Base-by-base conservation (phyloP, 1,284 basidiomycete genomes). In the Ganoderma resinaceum region DNA sequence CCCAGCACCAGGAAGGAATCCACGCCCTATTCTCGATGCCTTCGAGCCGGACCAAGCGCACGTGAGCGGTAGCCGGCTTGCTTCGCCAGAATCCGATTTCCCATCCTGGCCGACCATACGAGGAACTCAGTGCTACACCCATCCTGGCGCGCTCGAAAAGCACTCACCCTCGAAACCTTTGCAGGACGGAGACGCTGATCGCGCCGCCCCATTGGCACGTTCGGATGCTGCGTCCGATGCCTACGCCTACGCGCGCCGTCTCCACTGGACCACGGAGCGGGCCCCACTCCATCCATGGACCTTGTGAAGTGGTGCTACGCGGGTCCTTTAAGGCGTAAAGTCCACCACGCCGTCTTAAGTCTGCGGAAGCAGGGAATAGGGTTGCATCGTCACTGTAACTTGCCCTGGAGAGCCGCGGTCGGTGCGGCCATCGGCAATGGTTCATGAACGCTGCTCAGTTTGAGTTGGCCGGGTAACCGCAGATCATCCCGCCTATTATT, bases 121-220 rank as follows among this genome's bases (percentile, higher is more conserved):
- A 52, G 46, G 46, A 52, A 52, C 23, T 52, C 23, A 52, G 46
- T 26, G 12, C 46, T 52, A 26, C 23, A 52, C 23, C 11, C 46
- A 37, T 38, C 40, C 31, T 46, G 20, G 29, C 62, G 43, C 43
- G 37, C 58, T 46, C 38, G 38, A 49, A 64, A 38, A 26, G 20
- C 20, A 57, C 20, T 57, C 58, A 67, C 70, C 70, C 70, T 66
- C 40, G 63, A 69, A 72, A 63, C 52, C 63, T 59, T 43, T 26
- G 40, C 12, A 20, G 43, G 46, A 31, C 40, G 33, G 55, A 20
- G 63, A 58, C 23, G 59, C 38, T 42, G 59, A 61, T 31, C 38
- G 26, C 38, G 3, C 20, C 5, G 43, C 61, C 29, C n/a, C 18
- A 31, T 62, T n/a, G n/a, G n/a, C n/a, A n/a, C n/a, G n/a, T n/a